These are phyloP conservation scores for Calonectria leucothoes DNA, from an alignment of 2,329 filamentous ascomycete genomes.

Conservation along the genomic window DNA sequence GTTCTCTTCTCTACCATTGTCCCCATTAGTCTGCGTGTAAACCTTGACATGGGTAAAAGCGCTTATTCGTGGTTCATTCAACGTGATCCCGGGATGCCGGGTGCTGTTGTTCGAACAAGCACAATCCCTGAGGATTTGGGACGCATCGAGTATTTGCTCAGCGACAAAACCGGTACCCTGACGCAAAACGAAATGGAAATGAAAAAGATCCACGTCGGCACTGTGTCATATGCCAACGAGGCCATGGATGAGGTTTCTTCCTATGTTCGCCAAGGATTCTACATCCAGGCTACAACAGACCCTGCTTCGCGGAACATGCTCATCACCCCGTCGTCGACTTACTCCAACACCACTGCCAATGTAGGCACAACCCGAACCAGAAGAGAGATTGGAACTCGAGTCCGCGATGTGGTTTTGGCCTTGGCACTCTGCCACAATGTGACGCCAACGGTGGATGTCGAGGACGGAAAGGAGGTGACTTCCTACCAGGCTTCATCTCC, in stretches of 20 bases:
- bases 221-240: constrained; percentile 97
- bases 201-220: constrained; percentile 98
- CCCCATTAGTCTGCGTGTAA: constrained; percentile 94
- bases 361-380: constrained; percentile 82
- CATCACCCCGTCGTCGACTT: constrained; percentile 81
- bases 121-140: constrained; percentile 98
- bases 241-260: constrained; percentile 96
- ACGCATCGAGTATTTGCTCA: constrained; percentile 94
- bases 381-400: constrained; percentile 91
- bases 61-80: constrained; percentile 98
- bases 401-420: constrained; percentile 92
- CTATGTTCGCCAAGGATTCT: constrained; percentile 88
- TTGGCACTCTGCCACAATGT: constrained; percentile 97
- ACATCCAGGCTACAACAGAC: constrained; percentile 60
- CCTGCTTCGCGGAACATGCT: constrained; percentile 62
- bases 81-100: constrained; percentile 87
- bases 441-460: constrained; percentile 83
- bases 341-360: constrained; percentile 70
- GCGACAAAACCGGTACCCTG: constrained; percentile 97
- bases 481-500: constrained; percentile 97
- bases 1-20: constrained; percentile 99
- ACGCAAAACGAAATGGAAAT: constrained; percentile 99
- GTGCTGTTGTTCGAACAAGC: constrained; percentile 93
- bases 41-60: constrained; percentile 96
- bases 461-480: constrained; percentile 79